Evolutionary conservation across 2,329 filamentous ascomycete species (phyloP), one percentile per base, ranked within the genome.

Genomic region (Leptoxyphium fumago): DNA sequence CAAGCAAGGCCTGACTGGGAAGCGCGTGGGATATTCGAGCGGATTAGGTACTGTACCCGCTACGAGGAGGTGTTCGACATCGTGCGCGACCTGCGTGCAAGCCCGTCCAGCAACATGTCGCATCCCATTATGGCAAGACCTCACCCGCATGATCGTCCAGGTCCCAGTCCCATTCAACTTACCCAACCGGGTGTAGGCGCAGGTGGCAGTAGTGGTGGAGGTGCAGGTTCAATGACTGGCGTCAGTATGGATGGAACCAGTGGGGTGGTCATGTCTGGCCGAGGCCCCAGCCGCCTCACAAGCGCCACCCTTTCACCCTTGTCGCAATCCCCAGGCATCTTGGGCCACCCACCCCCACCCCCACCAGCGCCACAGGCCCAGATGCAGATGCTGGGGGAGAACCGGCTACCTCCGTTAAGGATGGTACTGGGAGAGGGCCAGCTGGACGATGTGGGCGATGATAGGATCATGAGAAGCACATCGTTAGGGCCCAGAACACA

Each of bases 11-110:
- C 55, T 13, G 56, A 59, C 36, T 30, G 45, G 2, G 57, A 59
- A 43, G 57, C 57, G 5, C 47, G 50, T 30, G 50, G 54, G 9
- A 51, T 60, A 39, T 57, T 55, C 46, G 48, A 55, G 15, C 56
- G 52, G 41, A 54, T 60, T 14, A 36, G 32, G 32, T 15, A 15
- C 5, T 36, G 32, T 36, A 13, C 32, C 15, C 32, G 15, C 13
- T 36, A 36, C 32, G 13, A 36, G 11, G 32, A 36, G 32, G 32
- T 36, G 32, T 36, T 36, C 9, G 32, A 36, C 32, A 36, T 36
- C 11, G 32, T 36, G 9, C 32, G 32, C 15, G 32, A 36, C 9
- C 32, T 36, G 11, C 32, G 32, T 36, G 32, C 32, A 36, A 15
- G 32, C 11, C 9, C 32, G 13, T 36, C 15, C 5, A 7, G 21